Conservation (phyloP, 2,329 filamentous ascomycete species). For the Magnaporthales sp. region DNA sequence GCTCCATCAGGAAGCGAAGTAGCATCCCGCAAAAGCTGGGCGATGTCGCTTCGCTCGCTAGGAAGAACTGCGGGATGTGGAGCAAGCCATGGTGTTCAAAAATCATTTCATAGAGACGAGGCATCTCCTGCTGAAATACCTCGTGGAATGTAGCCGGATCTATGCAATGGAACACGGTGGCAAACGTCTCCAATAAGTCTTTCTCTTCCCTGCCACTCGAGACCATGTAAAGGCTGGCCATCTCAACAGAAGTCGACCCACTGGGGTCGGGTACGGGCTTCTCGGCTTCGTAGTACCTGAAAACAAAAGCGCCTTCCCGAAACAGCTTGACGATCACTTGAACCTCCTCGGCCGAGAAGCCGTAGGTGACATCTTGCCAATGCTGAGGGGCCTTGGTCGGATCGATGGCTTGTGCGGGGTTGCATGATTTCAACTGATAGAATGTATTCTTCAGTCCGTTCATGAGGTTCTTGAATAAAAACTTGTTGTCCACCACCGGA, state of each 20-base stretch:
- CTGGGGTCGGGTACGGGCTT: conserved; percentile 52
- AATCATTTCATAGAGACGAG: conserved; percentile 93
- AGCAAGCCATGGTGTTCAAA: conserved; percentile 91
- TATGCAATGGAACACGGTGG: conserved; percentile 96
- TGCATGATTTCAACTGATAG: conserved; percentile 87
- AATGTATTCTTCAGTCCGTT: conserved; percentile 95
- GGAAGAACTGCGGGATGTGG: conserved; percentile 94
- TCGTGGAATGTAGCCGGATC: conserved; percentile 98
- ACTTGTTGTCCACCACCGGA: conserved; percentile 94
- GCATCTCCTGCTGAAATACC: conserved; percentile 96
- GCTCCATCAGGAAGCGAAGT: conserved; percentile 92
- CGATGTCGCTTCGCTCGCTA: conserved; percentile 96
- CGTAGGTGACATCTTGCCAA: conserved; percentile 92
- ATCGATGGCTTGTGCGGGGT: conserved; percentile 66
- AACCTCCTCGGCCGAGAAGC: conserved; percentile 95
- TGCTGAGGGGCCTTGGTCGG: conserved; percentile 71
- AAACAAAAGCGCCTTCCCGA: conserved; percentile 90
- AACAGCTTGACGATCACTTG: conserved; percentile 95
- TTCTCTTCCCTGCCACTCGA: conserved; percentile 95
- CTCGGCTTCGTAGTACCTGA: conserved; percentile 85
- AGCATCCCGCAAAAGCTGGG: conserved; percentile 98
- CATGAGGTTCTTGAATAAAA: conserved; percentile 92
- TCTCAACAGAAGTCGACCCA: conserved; percentile 76
- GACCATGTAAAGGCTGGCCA: conserved; percentile 91
- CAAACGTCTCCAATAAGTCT: conserved; percentile 92